These are phyloP conservation scores for Trichoderma brevicompactum DNA, from an alignment of 2,329 filamentous ascomycete genomes.

Conservation along the genomic window DNA sequence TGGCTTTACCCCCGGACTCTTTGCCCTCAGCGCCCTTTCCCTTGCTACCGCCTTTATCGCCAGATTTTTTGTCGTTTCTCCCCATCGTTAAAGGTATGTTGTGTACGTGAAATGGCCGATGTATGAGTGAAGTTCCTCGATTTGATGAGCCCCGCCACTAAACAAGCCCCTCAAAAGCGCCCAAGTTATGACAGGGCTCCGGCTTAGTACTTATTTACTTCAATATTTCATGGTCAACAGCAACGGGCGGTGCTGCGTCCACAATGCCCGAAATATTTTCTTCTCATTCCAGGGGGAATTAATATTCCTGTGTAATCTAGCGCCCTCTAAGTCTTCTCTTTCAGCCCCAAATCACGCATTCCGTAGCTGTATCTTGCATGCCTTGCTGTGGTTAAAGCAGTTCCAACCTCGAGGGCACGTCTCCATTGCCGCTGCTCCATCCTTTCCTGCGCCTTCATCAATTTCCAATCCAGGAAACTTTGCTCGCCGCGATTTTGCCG, in stretches of 20 bases:
- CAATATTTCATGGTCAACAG: neutral
- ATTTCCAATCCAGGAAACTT: constrained; percentile 49
- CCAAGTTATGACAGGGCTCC: neutral
- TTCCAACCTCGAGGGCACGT: constrained; percentile 36
- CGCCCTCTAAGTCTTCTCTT: neutral
- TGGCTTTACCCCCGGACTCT: constrained; percentile 46
- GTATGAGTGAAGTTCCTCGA: constrained; percentile 12
- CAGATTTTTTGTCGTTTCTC: constrained; percentile 49
- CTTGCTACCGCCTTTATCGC: constrained; percentile 45
- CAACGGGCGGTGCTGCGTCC: neutral
- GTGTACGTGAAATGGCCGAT: neutral
- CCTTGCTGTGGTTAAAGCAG: constrained; percentile 33
- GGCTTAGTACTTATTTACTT: neutral
- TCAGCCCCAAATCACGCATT: constrained; percentile 1
- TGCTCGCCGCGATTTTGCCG: constrained; percentile 46
- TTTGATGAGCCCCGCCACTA: constrained; percentile 14
- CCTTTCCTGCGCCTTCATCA: constrained; percentile 40
- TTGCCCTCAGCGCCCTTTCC: constrained; percentile 40
- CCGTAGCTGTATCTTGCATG: constrained; percentile 24
- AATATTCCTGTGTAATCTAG: neutral
- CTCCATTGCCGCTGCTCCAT: constrained; percentile 38
- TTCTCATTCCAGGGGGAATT: neutral
- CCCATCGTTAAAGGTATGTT: constrained; percentile 38
- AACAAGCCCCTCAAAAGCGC: constrained; percentile 17
- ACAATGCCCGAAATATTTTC: neutral